Percentiles rank a stretch among this genome's conserved stretches.
phyloP scores from a whole-genome alignment of 192 early-diverging fungal species.

The Lunasporangiospora selenospora region DNA sequence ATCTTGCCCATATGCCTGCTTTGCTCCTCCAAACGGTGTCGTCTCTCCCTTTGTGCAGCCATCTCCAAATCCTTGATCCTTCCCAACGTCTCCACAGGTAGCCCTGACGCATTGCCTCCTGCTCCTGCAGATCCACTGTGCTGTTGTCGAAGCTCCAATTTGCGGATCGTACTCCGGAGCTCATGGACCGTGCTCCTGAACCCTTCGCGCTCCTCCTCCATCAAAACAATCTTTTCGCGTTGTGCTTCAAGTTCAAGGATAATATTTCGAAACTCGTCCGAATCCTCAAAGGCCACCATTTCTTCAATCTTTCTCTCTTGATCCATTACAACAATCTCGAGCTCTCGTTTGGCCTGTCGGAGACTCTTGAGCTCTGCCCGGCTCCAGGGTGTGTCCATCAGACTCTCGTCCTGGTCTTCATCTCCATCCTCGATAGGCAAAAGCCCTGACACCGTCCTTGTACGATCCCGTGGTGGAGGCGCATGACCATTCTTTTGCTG shows the following conservation, averaged over 20 bases:
- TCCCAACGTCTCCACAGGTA: slow-evolving; percentile 1
- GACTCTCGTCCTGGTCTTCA: slow-evolving; percentile 21
- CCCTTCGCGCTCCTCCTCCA: slow-evolving; percentile 34
- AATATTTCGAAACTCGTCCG: slow-evolving; percentile 31
- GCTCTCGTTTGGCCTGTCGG: slow-evolving; percentile 52
- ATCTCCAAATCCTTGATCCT: slow-evolving; percentile 26
- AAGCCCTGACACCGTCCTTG: background rate
- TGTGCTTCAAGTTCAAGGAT: slow-evolving; percentile 38
- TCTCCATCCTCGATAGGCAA: slow-evolving; percentile 7
- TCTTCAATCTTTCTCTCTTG: slow-evolving; percentile 55
- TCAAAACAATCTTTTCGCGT: slow-evolving; percentile 21
- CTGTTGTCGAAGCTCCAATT: slow-evolving; percentile 9
- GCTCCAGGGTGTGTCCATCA: slow-evolving; percentile 43
- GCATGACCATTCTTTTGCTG: background rate
- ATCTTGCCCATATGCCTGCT: slow-evolving; percentile 31
- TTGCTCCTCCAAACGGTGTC: slow-evolving; percentile 36
- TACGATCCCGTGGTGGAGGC: background rate
- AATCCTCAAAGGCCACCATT: slow-evolving; percentile 35
- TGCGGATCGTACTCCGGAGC: slow-evolving; percentile 20
- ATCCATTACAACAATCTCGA: slow-evolving; percentile 59
- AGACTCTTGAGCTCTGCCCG: slow-evolving; percentile 51
- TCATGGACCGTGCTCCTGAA: slow-evolving; percentile 8
- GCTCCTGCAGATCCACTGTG: background rate
- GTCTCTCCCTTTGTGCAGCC: slow-evolving; percentile 34
- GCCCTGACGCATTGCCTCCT: background rate